Conservation (phyloP, 768 basidiomycete species). For the Leccinum imitatum region DNA sequence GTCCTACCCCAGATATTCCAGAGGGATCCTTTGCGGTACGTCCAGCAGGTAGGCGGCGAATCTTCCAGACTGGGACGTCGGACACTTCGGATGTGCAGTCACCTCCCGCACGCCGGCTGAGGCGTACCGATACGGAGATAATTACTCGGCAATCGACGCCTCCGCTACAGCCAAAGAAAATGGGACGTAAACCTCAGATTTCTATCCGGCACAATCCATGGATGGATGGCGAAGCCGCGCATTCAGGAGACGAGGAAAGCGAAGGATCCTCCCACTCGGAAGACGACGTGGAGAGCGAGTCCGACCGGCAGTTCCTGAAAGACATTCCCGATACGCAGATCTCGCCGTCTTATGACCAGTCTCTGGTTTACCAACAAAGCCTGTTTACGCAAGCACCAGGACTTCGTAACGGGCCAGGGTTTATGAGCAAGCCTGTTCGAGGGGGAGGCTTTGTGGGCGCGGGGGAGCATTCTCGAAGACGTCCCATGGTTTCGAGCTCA, state of each 20-base stretch:
- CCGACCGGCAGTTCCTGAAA: slow-evolving; percentile 65
- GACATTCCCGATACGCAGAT: slow-evolving; percentile 65
- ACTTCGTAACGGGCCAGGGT: slow-evolving; percentile 43
- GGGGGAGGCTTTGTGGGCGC: slow-evolving; percentile 37
- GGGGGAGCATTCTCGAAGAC: slow-evolving; percentile 35
- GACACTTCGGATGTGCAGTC: slow-evolving; percentile 30
- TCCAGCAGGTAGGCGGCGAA: slow-evolving; percentile 33
- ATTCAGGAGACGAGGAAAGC: slow-evolving; percentile 80
- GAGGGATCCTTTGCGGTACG: slow-evolving; percentile 48
- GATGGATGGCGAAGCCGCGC: slow-evolving; percentile 69
- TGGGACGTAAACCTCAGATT: slow-evolving; percentile 24
- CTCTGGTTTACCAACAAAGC: slow-evolving; percentile 64
- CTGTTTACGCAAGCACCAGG: slow-evolving; percentile 66
- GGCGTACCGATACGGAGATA: slow-evolving; percentile 31
- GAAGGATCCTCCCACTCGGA: slow-evolving; percentile 58
- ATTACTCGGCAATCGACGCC: slow-evolving; percentile 21
- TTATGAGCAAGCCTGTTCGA: slow-evolving; percentile 51
- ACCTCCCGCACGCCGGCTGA: slow-evolving; percentile 31
- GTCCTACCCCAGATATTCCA: slow-evolving; percentile 31
- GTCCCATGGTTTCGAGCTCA: slow-evolving; percentile 53
- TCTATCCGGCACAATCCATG: slow-evolving; percentile 44
- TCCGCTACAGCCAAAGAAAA: slow-evolving; percentile 23
- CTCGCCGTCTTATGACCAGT: slow-evolving; percentile 73
- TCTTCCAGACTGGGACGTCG: slow-evolving; percentile 6
- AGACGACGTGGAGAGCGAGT: slow-evolving; percentile 57